A percentile compares a stretch with the other conserved stretches of the same genome.
Evolutionary conservation across 495 filamentous ascomycete species (phyloP).

Genomic region (Aspergillus ostianus): DNA sequence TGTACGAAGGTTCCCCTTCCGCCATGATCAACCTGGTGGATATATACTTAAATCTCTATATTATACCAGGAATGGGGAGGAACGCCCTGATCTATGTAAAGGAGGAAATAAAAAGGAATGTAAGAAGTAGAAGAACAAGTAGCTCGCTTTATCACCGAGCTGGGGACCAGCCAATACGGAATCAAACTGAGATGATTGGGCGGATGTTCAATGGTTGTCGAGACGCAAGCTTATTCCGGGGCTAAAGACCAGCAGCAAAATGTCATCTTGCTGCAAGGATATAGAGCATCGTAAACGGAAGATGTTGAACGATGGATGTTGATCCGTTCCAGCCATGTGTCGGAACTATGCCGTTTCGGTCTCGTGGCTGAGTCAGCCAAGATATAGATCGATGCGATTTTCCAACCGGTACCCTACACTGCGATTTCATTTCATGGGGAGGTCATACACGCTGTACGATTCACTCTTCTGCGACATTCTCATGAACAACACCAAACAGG

Average conservation of each 20-base stretch:
- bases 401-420: too few species aligned
- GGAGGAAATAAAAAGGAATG: not conserved
- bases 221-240: not conserved
- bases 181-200: not conserved
- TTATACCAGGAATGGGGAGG: not conserved
- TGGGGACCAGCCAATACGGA: not conserved
- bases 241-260: not conserved
- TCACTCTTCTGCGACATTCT: not conserved
- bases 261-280: not conserved
- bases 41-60: not conserved
- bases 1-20: constrained; percentile 69
- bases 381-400: not conserved
- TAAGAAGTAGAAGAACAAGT: not conserved
- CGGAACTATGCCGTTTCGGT: constrained; percentile 2
- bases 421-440: too few species aligned
- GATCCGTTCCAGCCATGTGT: constrained; percentile 8
- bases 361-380: constrained; percentile 2
- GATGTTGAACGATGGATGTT: not conserved
- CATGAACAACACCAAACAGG: not conserved
- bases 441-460: too few species aligned
- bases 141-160: not conserved
- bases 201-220: not conserved
- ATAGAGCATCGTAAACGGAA: not conserved
- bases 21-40: constrained; percentile 27
- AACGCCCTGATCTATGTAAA: not conserved